Base-by-base conservation (phyloP, 352 stramenopile genomes). In the Pythium vanterpoolii region DNA sequence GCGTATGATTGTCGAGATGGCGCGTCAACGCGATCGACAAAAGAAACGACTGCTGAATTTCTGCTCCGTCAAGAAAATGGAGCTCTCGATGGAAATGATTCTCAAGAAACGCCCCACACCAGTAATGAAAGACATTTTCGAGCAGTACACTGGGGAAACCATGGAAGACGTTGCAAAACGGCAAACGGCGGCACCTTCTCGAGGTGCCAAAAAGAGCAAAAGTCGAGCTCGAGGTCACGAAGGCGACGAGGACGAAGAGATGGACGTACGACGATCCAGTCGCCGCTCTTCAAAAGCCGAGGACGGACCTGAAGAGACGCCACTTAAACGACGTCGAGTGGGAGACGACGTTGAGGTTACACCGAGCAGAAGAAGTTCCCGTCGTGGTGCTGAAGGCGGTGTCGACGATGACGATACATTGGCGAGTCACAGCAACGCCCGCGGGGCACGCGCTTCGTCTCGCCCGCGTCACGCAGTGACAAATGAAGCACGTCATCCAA, bases 1-100 rank as follows among this genome's bases (percentile, higher is more conserved):
- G 9, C 71, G 86, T 9, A 92, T 96, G 83, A 74, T 96, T 39
- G 56, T 94, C 1, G 84, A 96, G 54, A 92, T 96, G 86, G 72
- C 76, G 7, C 79, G 84, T 9, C 86, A 94, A 49, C 84, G 86
- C 34, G 86, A 96, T 64, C 78, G 85, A n/a, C 83, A 89, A 57
- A 85, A 90, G 28, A 94, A 91, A 56, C 79, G 84, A 19, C 55
- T 93, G 49, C 57, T 93, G 33, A 87, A 83, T 56, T 18, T 84
- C 0, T 89, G 68, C 56, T 71, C 73, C 45, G 60, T 87, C 27
- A 76, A 75, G 33, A 76, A 83, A 21, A 84, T 91, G 79, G 72
- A 87, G 36, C 57, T 76, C 21, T 83, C 73, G 16, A 79, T 90
- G 8, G 79, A 94, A 27, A 74, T 93, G 42, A 60, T 93, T 5